Percentiles rank a stretch among this genome's conserved stretches.
These are phyloP conservation scores for Macaranga tanarius DNA, from an alignment of 441 rosid species.

Conservation along the genomic window DNA sequence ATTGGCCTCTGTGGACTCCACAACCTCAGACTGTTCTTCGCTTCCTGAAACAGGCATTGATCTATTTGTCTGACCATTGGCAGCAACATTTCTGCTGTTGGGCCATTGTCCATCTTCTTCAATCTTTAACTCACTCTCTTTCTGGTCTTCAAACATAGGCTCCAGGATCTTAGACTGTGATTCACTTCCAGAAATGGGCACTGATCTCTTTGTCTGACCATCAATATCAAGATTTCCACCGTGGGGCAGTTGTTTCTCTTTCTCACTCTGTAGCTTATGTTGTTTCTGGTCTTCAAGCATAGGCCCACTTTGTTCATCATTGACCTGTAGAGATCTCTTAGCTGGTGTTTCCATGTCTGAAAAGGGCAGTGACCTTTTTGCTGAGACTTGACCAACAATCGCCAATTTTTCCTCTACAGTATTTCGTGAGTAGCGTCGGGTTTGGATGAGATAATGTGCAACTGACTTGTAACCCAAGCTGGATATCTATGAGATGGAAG, in stretches of 20 bases:
- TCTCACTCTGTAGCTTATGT: conserved; percentile 20
- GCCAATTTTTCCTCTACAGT: conserved; percentile 30
- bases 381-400: conserved; percentile 45
- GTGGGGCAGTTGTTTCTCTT: conserved; percentile 17
- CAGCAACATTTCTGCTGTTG: conserved; percentile 13
- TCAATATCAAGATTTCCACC: conserved; percentile 15
- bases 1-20: conserved; percentile 22
- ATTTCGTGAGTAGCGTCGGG: conserved; percentile 31
- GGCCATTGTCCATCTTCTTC: conserved; percentile 21
- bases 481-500: conserved; percentile 45
- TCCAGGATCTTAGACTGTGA: conserved; percentile 17
- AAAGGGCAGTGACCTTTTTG: conserved; percentile 68
- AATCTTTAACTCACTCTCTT: conserved; percentile 16
- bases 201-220: conserved; percentile 31
- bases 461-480: conserved; percentile 81
- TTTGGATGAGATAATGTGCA: conserved; percentile 87
- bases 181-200: conserved; percentile 35
- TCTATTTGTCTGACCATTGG: conserved; percentile 27
- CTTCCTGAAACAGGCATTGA: conserved; percentile 33
- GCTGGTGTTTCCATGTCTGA: conserved; percentile 31
- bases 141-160: conserved; percentile 19
- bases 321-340: conserved; percentile 17
- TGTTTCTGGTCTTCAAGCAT: conserved; percentile 17
- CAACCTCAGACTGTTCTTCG: conserved; percentile 23
- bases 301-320: conserved; percentile 19